A percentile compares a stretch with the other conserved stretches of the same genome.
phyloP scores from a whole-genome alignment of 129 eudicot species.

The Pseudognaphalium luteoalbum region DNA sequence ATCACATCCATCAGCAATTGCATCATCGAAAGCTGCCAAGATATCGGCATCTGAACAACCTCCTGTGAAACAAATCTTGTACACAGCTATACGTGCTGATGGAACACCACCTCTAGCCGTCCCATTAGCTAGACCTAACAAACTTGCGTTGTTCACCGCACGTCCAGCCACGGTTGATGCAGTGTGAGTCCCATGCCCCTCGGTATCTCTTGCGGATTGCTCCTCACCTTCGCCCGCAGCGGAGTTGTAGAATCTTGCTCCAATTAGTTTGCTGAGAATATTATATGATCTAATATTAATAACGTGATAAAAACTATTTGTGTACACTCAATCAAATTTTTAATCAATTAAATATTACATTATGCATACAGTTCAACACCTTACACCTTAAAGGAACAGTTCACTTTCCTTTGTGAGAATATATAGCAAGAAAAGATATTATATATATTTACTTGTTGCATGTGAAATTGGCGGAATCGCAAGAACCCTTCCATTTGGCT shows the following conservation, averaged over 20 bases:
- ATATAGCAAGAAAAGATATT: background rate
- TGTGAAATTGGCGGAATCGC: slow-evolving; percentile 44
- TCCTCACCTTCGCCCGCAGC: slow-evolving; percentile 7
- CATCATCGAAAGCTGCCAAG: slow-evolving; percentile 68
- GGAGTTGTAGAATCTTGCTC: slow-evolving; percentile 51
- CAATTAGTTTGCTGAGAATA: slow-evolving; percentile 56
- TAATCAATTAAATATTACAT: too few relatives aligned
- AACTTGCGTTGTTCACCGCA: slow-evolving; percentile 41
- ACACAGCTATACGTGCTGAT: slow-evolving; percentile 67
- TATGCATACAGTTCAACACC: too few relatives aligned
- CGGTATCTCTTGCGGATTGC: slow-evolving; percentile 54
- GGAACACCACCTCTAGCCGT: slow-evolving; percentile 74
- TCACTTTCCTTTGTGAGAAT: background rate
- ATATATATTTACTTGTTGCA: slow-evolving; percentile 47
- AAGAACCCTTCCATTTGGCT: slow-evolving; percentile 52
- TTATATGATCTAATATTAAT: background rate
- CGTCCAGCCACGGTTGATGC: slow-evolving; percentile 79
- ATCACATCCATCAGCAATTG: slow-evolving; percentile 77
- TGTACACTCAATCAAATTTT: background rate
- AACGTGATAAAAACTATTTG: background rate
- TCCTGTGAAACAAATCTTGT: slow-evolving; percentile 53
- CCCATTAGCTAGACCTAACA: slow-evolving; percentile 63
- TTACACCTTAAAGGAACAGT: background rate
- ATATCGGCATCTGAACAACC: slow-evolving; percentile 50
- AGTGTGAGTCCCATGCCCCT: slow-evolving; percentile 80